Base-by-base conservation (phyloP, 2,329 filamentous ascomycete species). In the Diplodia seriata region DNA sequence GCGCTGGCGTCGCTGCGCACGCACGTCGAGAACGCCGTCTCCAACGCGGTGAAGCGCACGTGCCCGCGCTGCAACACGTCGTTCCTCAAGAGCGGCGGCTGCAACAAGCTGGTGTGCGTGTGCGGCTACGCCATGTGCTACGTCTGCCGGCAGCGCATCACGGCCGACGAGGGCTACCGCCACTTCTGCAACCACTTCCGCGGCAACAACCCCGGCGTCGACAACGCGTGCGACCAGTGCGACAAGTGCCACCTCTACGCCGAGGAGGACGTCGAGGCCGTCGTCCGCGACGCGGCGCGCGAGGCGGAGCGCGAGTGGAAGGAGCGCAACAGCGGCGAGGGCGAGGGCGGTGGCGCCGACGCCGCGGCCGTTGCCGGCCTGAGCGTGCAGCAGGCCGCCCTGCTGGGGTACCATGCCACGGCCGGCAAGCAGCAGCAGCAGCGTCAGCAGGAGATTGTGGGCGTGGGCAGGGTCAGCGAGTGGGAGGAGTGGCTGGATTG, bases 111-210 rank as follows among this genome's bases (percentile, higher is more conserved):
- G 50, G 94, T 93, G 6, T 98, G 95, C 76, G 89, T 93, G 18
- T 99, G 95, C 79, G 95, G 95, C 9, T 98, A 98, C 81, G 91
- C 91, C 73, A 98, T 98, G 94, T 99, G 95, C 78, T 99, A 99
- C 76, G 88, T 98, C 56, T 99, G 95, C 79, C 91, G 95, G 50
- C 76, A 79, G 51, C 80, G 82, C n/a, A 80, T 85, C 20, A 82
- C 86, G 61, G 80, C 51, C n/a, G 69, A 81, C 2, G 90, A 94
- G 76, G 94, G 94, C 0, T 98, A 99, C 78, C 85, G 89, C 49
- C 95, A 99, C 79, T 99, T 97, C 76, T 99, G 95, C 77, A 91
- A 97, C 76, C 95, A 98, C 80, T 98, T 98, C 78, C 87, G 95
- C 9, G 90, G 92, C 11, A 43, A 26, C 26, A 86, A 91, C 70